Evolutionary conservation across 768 basidiomycete species (phyloP), one percentile per base, ranked within the genome.

Genomic region (Austroboletus festivus): DNA sequence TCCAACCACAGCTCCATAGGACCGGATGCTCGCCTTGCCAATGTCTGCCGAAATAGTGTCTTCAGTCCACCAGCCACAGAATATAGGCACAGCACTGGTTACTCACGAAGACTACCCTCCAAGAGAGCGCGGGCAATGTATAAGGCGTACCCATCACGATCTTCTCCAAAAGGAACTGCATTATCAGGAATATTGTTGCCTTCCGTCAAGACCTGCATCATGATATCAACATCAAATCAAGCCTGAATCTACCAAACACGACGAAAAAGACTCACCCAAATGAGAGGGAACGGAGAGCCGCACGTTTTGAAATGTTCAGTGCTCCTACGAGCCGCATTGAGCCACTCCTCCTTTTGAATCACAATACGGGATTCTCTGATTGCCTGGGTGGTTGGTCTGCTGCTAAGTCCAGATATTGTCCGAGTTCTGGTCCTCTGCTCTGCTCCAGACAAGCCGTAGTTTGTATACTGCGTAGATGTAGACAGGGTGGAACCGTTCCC

Each of bases 21-120:
- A 60, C 23, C 70, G 67, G 26, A 54, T 45, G 3, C 63, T 58
- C 44, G 68, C 67, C 52, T 66, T 71, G 5, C 69, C 69, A 12
- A 72, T 54, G 28, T 71, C 71, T 71, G 24, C 4, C 18, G 15
- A 49, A 24, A 13, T 5, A 28, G 28, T 28, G 12, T 5, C 28
- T 16, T 21, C 20, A 51, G 42, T 15, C 21, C 23, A 38, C 4
- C 22, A 20, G 1, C 26, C 11, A 23, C 16, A 4, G 2, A 12
- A 20, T 23, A 2, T 7, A 21, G 3, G 19, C 23, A 13, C 35
- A 15, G 19, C 23, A 13, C 35, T 12, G 3, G 24, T 23, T 19
- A 50, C 67, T 58, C 34, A 67, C 65, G 63, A 50, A 67, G 62
- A n/a, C 44, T 38, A 13, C 65, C 65, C 44, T 67, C 65, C 24